Conservation (phyloP, 441 rosid genomes). For the Erodium trifolium region DNA sequence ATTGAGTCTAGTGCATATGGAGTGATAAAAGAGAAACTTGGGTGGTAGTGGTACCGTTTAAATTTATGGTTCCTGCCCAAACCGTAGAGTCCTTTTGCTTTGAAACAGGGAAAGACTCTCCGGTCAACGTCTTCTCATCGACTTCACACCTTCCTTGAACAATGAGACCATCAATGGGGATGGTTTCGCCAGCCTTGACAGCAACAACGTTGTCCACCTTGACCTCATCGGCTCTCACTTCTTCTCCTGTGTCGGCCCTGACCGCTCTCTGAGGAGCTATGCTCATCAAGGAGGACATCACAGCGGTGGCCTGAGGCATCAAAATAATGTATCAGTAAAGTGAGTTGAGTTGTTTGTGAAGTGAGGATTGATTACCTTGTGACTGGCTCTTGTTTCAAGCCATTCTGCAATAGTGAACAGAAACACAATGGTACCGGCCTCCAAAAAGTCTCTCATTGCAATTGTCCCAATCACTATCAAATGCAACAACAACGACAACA, state of each 20-base stretch:
- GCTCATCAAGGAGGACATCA: constrained; percentile 72
- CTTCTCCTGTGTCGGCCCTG: constrained; percentile 73
- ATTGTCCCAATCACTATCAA: constrained; percentile 63
- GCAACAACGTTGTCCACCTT: constrained; percentile 55
- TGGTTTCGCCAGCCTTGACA: constrained; percentile 74
- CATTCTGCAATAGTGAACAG: constrained; percentile 71
- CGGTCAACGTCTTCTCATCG: neutral
- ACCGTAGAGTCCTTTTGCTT: neutral
- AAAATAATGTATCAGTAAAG: too few species aligned
- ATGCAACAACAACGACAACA: too few species aligned
- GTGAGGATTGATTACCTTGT: constrained; percentile 38
- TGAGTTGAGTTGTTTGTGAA: too few species aligned
- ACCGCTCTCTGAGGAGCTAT: constrained; percentile 75
- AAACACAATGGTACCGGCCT: constrained; percentile 81
- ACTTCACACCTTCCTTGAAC: constrained; percentile 39
- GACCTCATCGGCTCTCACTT: constrained; percentile 57
- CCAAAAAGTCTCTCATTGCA: constrained; percentile 56
- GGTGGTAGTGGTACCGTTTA: neutral
- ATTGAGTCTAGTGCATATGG: too few species aligned
- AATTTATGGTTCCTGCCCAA: neutral
- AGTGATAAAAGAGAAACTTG: too few species aligned
- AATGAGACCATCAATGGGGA: constrained; percentile 83
- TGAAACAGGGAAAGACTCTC: neutral
- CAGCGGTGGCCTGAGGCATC: constrained; percentile 62
- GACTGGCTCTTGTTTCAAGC: constrained; percentile 80